Base-by-base conservation (phyloP, 208 protist genomes). In the Trypanosoma grayi region DNA sequence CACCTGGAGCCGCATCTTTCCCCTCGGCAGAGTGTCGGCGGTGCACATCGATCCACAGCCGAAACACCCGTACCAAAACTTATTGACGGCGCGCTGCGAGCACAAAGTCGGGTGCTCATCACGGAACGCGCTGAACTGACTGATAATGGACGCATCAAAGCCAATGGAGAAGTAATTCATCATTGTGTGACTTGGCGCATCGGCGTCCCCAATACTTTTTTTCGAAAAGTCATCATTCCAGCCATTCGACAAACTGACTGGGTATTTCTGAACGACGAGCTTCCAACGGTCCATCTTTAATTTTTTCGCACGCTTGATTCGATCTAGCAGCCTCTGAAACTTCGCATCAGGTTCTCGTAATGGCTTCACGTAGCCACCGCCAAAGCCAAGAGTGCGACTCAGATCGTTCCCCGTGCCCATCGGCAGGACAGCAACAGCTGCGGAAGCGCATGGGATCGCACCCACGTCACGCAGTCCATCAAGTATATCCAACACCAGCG, bases 401-500 rank as follows among this genome's bases (percentile, higher is more conserved):
- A 89, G 68, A 45, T 89, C 82, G 53, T 89, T 89, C 24, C 82
- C 82, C 8, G 82, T 89, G 40, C 82, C 82, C 72, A 89, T 77
- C 24, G 82, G 78, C 13, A 89, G 22, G n/a, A 89, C 70, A 2
- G 75, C 77, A 3, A 85, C 64, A 1, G 61, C 50, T 0, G 58
- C 65, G 6, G 56, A 56, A 9, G 25, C 5, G 22, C 44, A 39
- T 10, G 59, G 60, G n/a, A 88, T 70, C 41, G 37, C 46, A 18
- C 68, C 70, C 0, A 31, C 52, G 14, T 69, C 48, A 1, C 74
- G 73, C 33, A 88, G 63, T 5, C 27, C 52, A 41, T 89, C 75
- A 20, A 70, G 57, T 27, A 83, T 83, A 52, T 80, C 75, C 16
- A 89, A 50, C 0, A 54, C 71, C 1, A 89, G 66, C 10, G 78